Conservation (phyloP, 306 rosid species). For the Elaeagnus macrophylla region DNA sequence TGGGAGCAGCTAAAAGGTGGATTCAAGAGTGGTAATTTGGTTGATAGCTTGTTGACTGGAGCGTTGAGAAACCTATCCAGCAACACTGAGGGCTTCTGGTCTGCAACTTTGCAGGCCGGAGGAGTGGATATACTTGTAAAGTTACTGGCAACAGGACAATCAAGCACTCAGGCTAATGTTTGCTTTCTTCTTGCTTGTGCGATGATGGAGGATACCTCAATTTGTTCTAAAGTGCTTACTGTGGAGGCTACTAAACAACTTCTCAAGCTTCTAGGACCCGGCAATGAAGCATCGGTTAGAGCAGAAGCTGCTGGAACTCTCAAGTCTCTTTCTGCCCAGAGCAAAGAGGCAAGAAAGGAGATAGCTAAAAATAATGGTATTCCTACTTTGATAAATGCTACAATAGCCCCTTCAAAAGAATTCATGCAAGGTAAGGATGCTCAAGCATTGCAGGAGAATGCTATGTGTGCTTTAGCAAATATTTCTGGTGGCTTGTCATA, state of each 20-base stretch:
- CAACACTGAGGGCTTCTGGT: constrained; percentile 96
- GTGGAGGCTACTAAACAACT: constrained; percentile 83
- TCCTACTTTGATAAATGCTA: constrained; percentile 91
- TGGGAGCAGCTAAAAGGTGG: constrained; percentile 82
- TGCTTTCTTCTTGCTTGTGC: constrained; percentile 83
- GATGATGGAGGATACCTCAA: constrained; percentile 91
- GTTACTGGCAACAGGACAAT: constrained; percentile 69
- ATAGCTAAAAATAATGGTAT: constrained; percentile 83
- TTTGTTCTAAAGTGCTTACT: constrained; percentile 69
- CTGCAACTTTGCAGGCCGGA: constrained; percentile 74
- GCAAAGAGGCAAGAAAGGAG: constrained; percentile 94
- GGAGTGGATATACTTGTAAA: constrained; percentile 81
- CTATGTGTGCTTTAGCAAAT: constrained; percentile 98
- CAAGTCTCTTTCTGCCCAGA: constrained; percentile 82
- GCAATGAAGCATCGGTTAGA: constrained; percentile 84
- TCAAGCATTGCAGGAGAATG: constrained; percentile 96
- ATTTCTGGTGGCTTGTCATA: constrained; percentile 96
- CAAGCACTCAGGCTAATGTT: constrained; percentile 73
- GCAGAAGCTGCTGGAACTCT: constrained; percentile 99
- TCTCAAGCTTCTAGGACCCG: constrained; percentile 83
- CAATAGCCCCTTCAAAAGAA: constrained; percentile 99
- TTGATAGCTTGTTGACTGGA: constrained; percentile 83
- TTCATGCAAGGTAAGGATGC: constrained; percentile 98
- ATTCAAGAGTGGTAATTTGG: constrained; percentile 59
- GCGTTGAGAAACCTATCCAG: constrained; percentile 82